Base-by-base conservation (phyloP, 2,329 filamentous ascomycete genomes). In the Neonectria coccinea region DNA sequence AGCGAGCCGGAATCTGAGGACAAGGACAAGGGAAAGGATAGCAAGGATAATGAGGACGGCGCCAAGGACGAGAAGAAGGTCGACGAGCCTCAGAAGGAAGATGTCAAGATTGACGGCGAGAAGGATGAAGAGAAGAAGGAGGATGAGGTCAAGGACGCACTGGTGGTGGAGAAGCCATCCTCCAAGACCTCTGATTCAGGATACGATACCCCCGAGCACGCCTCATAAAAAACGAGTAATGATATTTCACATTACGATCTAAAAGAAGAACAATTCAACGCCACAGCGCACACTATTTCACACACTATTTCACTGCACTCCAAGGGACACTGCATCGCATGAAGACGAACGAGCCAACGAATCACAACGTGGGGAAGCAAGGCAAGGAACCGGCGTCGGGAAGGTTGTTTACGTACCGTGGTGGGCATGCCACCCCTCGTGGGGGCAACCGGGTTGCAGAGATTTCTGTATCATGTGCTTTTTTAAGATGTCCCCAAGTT, bases 111-210 rank as follows among this genome's bases (percentile, higher is more conserved):
- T 12, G 45, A 33, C 2, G 25, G 33, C 2, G 56, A 72, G 11
- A 59, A 64, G 10, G 16, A n/a, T 20, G 55, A 54, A 6, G 55
- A 61, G 60, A 62, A 64, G 45, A 54, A 52, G 9, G 63, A 56
- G 56, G 48, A 25, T 8, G 56, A 66, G 47, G 16, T n/a, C 22
- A 56, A 64, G 31, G 61, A 65, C 4, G 53, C 20, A 16, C 12
- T 27, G 48, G 39, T 25, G 2, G 54, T n/a, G 8, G 64, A 62
- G 31, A 67, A 68, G n/a, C 70, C 68, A 18, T 51, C 69, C 22
- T 51, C 69, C 18, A 78, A 78, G 73, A 71, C 70, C 9, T 78
- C 76, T 16, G 76, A 78, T 64, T 78, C 76, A 29, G 76, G 77
- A 42, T 78, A 78, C 59, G 75, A 77, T 48, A 77, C 75, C 27